Base-by-base conservation (phyloP, 768 basidiomycete genomes). In the Mycena pura region DNA sequence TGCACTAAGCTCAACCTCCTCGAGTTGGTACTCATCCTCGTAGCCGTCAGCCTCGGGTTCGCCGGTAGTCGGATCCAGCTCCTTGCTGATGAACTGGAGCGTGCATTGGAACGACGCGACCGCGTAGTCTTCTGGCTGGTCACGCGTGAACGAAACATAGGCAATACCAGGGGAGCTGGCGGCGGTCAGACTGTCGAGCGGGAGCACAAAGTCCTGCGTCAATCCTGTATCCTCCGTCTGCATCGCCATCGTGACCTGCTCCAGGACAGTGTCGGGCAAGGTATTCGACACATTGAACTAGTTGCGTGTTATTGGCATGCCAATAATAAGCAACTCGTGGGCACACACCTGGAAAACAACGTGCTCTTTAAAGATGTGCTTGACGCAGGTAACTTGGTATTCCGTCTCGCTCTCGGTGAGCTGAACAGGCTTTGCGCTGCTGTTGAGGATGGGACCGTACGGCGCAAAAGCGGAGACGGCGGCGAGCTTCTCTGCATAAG, bases 251-350 rank as follows among this genome's bases (percentile, higher is more conserved):
- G 95, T 92, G 28, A 96, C 93, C 66, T 95, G 87, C 74, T 99
- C 97, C 64, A 99, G 80, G 9, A 99, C 90, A 10, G 96, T 96
- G 71, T 98, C 96, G 5, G 94, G 91, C 54, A 99, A 82, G 19
- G 97, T 99, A 76, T 99, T 99, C 59, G 94, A 93, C 38, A 99
- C 87, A 77, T 99, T 99, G 84, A 95, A 99, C 93, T 99, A 58
- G 13, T 44, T 63, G 69, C 47, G 45, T 21, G 52, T 6, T 39
- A 46, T 19, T 28, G 48, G 6, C 27, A 36, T 29, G 4, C 27
- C 17, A 21, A n/a, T n/a, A 47, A 22, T 15, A 36, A 34, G 40
- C 22, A 27, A 48, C 32, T 24, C 3, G 2, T 5, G 14, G 6
- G 24, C 27, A 69, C 86, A 51, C 71, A 93, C 95, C 85, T 96